phyloP scores from a whole-genome alignment of 148 eudicot genomes.

The Heliamphora exappendiculata region DNA sequence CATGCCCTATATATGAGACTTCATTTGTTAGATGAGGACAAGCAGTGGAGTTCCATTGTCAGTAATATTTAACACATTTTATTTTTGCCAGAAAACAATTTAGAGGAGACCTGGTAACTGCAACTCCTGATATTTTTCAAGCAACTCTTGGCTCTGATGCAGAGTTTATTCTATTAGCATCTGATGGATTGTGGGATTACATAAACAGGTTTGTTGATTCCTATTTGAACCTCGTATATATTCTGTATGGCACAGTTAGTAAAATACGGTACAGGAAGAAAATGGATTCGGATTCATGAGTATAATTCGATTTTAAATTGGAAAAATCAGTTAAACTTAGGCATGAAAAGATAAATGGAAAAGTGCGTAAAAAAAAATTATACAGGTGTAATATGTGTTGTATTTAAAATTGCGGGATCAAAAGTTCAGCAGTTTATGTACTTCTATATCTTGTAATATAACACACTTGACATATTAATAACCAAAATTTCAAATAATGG shows the following conservation, averaged over 20 bases:
- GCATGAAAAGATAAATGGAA: too few relatives aligned
- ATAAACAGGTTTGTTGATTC: constrained; percentile 52
- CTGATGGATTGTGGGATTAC: constrained; percentile 99
- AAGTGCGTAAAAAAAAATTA: too few relatives aligned
- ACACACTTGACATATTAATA: too few relatives aligned
- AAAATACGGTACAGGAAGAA: too few relatives aligned
- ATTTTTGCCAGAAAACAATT: constrained; percentile 49
- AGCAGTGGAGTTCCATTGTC: not conserved
- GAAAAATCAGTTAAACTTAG: too few relatives aligned
- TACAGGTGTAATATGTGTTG: too few relatives aligned
- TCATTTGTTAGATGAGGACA: not conserved
- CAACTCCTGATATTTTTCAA: constrained; percentile 71
- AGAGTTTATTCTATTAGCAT: constrained; percentile 73
- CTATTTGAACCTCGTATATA: not conserved
- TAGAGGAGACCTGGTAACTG: constrained; percentile 62
- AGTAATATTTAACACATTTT: not conserved
- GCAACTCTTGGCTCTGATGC: constrained; percentile 64
- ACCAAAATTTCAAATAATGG: too few relatives aligned
- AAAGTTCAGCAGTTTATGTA: too few relatives aligned
- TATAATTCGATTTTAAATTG: too few relatives aligned
- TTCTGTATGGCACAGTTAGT: not conserved
- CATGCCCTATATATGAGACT: not conserved
- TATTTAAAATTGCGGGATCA: too few relatives aligned
- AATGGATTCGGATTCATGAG: too few relatives aligned
- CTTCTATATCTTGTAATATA: too few relatives aligned